A percentile compares a stretch with the other conserved stretches of the same genome.
phyloP scores from a whole-genome alignment of 257 asterid genomes.

The Solanum appendiculatum region DNA sequence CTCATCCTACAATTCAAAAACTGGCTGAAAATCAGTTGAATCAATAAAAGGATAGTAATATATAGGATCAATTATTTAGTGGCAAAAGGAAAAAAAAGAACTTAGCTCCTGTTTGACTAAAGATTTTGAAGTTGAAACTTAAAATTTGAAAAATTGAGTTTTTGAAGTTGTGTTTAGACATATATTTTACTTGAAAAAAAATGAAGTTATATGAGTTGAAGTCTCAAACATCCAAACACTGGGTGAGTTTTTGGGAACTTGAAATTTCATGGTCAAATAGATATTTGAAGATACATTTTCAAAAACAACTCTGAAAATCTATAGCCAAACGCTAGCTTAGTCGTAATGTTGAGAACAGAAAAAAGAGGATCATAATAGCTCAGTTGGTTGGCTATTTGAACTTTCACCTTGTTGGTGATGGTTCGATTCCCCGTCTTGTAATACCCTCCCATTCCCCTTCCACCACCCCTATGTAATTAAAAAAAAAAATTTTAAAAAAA shows the following conservation, averaged over 20 bases:
- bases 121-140: neutral
- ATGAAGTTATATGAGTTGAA: neutral
- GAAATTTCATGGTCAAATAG: no score
- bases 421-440: neutral
- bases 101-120: neutral
- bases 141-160: neutral
- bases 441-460: neutral
- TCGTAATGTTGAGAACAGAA: neutral
- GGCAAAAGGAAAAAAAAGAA: neutral
- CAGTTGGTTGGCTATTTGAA: neutral
- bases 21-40: neutral
- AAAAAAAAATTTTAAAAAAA: neutral
- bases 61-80: neutral
- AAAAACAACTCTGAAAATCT: neutral
- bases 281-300: neutral
- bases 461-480: neutral
- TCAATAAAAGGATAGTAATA: neutral
- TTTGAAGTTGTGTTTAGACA: neutral
- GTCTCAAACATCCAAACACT: neutral
- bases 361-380: neutral
- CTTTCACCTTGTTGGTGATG: neutral
- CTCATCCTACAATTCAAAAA: constrained; percentile 38
- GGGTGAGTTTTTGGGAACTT: neutral
- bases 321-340: neutral
- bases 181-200: neutral